These are phyloP conservation scores for Wilhelminamyces savonicus DNA, from an alignment of 805 yeast genomes.

Conservation along the genomic window DNA sequence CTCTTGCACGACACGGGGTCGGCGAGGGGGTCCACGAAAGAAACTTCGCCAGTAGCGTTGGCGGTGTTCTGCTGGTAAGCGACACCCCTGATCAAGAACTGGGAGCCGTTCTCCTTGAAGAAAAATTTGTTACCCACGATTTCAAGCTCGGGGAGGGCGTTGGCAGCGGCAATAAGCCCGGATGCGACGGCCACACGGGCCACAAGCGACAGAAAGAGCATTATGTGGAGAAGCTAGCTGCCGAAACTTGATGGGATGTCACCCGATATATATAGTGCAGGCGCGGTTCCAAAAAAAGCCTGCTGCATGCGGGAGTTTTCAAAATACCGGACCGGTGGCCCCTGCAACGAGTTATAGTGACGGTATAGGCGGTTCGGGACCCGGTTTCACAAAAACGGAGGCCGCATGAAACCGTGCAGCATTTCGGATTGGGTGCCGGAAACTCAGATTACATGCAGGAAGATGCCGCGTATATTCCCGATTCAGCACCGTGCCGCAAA, in stretches of 20 bases:
- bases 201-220: neutral
- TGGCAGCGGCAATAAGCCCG: constrained; percentile 7
- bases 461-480: too few relatives aligned
- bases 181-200: constrained; percentile 7
- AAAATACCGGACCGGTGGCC: neutral
- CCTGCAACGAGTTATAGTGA: neutral
- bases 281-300: too few relatives aligned
- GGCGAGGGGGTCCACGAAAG: constrained; percentile 68
- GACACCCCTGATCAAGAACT: constrained; percentile 70
- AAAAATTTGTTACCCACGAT: constrained; percentile 74
- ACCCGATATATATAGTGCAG: neutral
- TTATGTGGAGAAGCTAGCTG: neutral
- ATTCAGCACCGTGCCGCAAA: too few relatives aligned
- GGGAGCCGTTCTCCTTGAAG: constrained; percentile 72
- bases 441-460: too few relatives aligned
- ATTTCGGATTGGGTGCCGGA: too few relatives aligned
- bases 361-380: neutral
- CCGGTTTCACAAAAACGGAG: too few relatives aligned
- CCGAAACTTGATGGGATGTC: neutral
- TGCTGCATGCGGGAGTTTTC: neutral
- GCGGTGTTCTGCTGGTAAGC: constrained; percentile 73
- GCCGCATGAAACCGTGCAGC: too few relatives aligned
- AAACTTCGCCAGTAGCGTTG: constrained; percentile 30
- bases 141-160: constrained; percentile 34
- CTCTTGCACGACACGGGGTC: constrained; percentile 55